Conservation (phyloP, 129 eudicot species). For the Solidago caesia region DNA sequence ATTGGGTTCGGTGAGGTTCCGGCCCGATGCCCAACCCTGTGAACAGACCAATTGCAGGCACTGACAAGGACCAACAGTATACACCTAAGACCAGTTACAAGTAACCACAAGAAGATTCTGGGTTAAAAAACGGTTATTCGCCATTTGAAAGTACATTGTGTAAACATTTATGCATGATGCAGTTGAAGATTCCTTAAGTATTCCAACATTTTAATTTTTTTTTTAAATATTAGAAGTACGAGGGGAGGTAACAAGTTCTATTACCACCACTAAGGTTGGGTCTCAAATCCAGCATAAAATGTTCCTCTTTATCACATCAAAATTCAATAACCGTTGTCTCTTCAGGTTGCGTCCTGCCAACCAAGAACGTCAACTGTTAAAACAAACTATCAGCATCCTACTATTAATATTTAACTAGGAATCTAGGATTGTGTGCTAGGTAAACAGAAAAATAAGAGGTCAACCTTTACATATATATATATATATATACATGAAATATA, state of each 20-base stretch:
- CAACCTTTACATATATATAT: no score
- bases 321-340: background rate
- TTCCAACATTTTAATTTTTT: background rate
- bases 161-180: conserved; percentile 16
- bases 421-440: background rate
- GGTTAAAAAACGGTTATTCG: background rate
- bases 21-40: no score
- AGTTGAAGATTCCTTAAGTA: conserved; percentile 16
- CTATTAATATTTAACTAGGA: no score
- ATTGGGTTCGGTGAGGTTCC: no score
- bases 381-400: background rate
- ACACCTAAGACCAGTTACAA: background rate
- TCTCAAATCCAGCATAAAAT: conserved; percentile 7
- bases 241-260: background rate
- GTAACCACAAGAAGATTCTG: background rate
- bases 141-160: conserved; percentile 1
- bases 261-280: conserved; percentile 25
- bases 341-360: conserved; percentile 29
- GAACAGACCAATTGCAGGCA: background rate
- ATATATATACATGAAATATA: background rate
- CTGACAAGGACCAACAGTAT: background rate
- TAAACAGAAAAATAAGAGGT: background rate
- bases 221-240: background rate
- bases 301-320: conserved; percentile 12
- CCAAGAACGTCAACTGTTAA: conserved; percentile 2